Evolutionary conservation across 1,284 basidiomycete species (phyloP), one percentile per base, ranked within the genome.

Genomic region (Microstroma glucosiphilum): DNA sequence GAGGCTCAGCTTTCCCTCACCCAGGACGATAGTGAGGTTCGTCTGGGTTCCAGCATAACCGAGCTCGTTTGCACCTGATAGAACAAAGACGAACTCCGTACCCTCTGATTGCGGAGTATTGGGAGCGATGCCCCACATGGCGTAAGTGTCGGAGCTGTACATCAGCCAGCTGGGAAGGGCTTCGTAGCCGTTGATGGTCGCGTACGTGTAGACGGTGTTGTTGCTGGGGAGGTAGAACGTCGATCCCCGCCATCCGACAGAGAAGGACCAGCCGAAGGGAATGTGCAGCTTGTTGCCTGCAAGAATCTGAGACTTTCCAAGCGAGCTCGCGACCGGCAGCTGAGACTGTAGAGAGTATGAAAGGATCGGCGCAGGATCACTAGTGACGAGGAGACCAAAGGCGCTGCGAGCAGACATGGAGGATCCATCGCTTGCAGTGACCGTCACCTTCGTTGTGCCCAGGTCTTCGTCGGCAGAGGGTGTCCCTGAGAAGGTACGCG

Each of bases 241-340:
- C 57, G 85, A 82, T 64, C 85, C 83, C 49, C 86, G 81, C 71
- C 96, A 87, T 11, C 92, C 93, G 62, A 96, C 84, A 71, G 90
- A 92, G 80, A 94, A 96, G 0, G 90, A 91, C 91, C 92, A 96
- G 37, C 83, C 81, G 1, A 86, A 85, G 0, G 91, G 92, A 9
- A 94, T 84, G 53, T 91, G 84, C 60, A 96, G 79, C 2, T 69
- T 68, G 26, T 73, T 72, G 11, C 67, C 66, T 13, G 74, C 68
- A n/a, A 77, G 55, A 57, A 78, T 72, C 40, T 67, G 67, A 2
- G 64, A 60, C 1, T 60, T 40, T 2, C 75, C 74, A 41, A 79
- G 68, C 13, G 66, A 66, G 2, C 67, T 70, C 12, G 68, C 70
- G 40, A 62, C 54, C 12, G 76, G 74, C 25, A 79, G 66, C 61